Evolutionary conservation across 306 rosid species (phyloP).

Genomic region (Ochetophila trinervis): DNA sequence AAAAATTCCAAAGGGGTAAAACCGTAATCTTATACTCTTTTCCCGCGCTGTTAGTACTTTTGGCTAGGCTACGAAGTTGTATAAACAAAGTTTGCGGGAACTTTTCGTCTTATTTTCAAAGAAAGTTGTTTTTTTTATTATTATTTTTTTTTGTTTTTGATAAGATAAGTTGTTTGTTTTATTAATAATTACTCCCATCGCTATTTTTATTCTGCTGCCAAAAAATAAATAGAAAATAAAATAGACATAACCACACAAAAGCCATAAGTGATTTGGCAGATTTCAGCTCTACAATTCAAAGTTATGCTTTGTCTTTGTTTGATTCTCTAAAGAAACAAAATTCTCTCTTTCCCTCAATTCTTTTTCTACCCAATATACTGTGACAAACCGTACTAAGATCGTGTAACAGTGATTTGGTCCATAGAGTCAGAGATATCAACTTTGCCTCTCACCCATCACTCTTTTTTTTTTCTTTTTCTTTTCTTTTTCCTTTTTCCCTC

Average conservation of each 20-base stretch:
- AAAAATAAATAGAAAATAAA: conserved; percentile 34
- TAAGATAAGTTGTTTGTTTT: conserved; percentile 17
- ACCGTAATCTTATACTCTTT: neutral
- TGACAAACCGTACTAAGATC: conserved; percentile 33
- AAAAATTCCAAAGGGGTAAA: neutral
- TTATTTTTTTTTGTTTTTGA: no score
- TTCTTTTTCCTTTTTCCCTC: neutral
- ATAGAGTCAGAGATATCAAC: conserved; percentile 20
- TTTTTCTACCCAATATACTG: conserved; percentile 23
- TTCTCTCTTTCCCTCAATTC: conserved; percentile 16
- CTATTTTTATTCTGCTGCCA: conserved; percentile 27
- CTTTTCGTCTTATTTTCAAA: neutral
- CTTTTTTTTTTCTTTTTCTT: conserved; percentile 1
- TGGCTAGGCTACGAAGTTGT: no score
- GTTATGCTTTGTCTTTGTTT: conserved; percentile 69
- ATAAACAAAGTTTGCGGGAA: no score
- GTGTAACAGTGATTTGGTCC: conserved; percentile 40
- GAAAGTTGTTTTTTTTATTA: conserved; percentile 19
- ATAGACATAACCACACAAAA: conserved; percentile 41
- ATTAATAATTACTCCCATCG: neutral
- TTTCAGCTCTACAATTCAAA: conserved; percentile 42
- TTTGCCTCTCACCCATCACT: conserved; percentile 11
- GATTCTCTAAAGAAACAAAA: conserved; percentile 34
- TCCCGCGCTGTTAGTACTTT: conserved; percentile 11
- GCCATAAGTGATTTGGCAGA: conserved; percentile 1